Percentiles rank a stretch among this genome's conserved stretches.
Evolutionary conservation across 2,329 filamentous ascomycete genomes (phyloP).

Genomic region (Chaetomium strumarium): DNA sequence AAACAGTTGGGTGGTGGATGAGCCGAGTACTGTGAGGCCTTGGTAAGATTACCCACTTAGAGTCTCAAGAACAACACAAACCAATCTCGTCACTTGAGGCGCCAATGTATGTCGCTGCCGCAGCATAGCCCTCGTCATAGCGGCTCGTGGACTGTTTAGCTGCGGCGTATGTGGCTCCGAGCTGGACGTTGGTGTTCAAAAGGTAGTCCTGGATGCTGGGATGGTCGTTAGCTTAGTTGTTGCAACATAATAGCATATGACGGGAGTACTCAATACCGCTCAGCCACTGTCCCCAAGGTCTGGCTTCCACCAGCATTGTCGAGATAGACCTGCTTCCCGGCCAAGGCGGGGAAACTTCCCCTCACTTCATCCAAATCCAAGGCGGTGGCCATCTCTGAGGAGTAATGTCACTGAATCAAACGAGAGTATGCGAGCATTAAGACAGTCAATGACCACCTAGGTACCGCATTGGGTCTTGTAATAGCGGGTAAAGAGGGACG

Average conservation of each 20-base stretch:
- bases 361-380: constrained; percentile 52
- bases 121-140: constrained; percentile 55
- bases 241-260: not conserved
- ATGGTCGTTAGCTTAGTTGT: not conserved
- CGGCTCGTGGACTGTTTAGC: constrained; percentile 53
- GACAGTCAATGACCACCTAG: not conserved
- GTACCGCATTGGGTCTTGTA: not conserved
- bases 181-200: constrained; percentile 64
- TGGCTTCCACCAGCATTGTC: constrained; percentile 78
- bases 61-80: constrained; percentile 26
- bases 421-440: not conserved
- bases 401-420: not conserved
- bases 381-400: not conserved
- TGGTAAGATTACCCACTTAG: not conserved
- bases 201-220: constrained; percentile 60
- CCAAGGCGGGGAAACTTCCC: constrained; percentile 61
- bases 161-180: constrained; percentile 63
- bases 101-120: constrained; percentile 66
- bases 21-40: constrained; percentile 53
- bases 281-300: constrained; percentile 58
- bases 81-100: constrained; percentile 60
- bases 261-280: constrained; percentile 45
- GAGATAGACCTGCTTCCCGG: constrained; percentile 59
- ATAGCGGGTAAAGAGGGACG: no score
- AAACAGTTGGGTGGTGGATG: constrained; percentile 70